Conservation (phyloP, 768 basidiomycete genomes). For the Rhizopogon rudus region DNA sequence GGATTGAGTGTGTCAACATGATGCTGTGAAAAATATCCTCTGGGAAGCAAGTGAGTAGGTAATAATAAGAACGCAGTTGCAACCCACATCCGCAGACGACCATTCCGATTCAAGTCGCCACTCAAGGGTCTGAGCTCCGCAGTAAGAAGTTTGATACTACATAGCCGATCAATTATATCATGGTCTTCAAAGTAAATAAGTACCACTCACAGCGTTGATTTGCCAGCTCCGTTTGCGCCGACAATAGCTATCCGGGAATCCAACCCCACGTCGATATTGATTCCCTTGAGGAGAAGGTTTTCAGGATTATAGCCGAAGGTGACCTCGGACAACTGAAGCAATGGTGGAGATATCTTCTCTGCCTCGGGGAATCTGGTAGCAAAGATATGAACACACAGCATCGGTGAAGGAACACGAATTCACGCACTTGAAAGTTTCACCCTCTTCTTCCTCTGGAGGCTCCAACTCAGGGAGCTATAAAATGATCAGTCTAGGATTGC, state of each 20-base stretch:
- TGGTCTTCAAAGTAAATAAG: background rate
- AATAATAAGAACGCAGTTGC: background rate
- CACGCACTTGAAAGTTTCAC: conserved; percentile 81
- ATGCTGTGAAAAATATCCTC: conserved; percentile 91
- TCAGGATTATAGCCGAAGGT: conserved; percentile 84
- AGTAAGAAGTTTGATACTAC: conserved; percentile 87
- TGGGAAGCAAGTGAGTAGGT: conserved; percentile 22
- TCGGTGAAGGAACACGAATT: background rate
- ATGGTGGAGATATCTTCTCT: conserved; percentile 95
- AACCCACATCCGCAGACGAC: conserved; percentile 80
- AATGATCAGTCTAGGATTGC: background rate
- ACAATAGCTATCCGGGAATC: conserved; percentile 95
- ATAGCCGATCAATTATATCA: background rate
- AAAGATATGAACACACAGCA: background rate
- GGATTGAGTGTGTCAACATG: conserved; percentile 90
- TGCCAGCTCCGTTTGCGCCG: conserved; percentile 93
- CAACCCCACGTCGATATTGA: conserved; percentile 91
- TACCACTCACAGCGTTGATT: conserved; percentile 77
- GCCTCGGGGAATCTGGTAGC: conserved; percentile 79
- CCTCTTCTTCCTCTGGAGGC: conserved; percentile 90
- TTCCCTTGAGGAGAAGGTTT: conserved; percentile 66
- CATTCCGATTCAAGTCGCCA: conserved; percentile 88
- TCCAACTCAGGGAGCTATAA: conserved; percentile 82
- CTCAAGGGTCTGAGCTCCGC: conserved; percentile 70
- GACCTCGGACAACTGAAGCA: conserved; percentile 88